Evolutionary conservation across 73 alveolate genomes (phyloP), one percentile per base, ranked within the genome.

Genomic region (Paramecium caudatum): DNA sequence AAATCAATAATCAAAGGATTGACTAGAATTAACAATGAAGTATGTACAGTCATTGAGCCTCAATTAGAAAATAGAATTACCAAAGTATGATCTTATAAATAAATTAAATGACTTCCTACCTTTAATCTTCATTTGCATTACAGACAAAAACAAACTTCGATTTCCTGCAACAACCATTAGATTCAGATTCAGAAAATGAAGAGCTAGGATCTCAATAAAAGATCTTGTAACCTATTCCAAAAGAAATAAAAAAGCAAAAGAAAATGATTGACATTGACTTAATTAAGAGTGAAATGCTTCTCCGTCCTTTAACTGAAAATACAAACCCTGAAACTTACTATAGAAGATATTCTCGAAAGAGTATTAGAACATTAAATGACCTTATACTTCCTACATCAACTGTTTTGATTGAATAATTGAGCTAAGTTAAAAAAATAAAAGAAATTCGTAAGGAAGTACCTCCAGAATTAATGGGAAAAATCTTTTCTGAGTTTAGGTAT

Each of bases 401-500:
- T 2, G 32, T 74, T 21, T 74, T 74, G 30, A 74, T 74, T 39
- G 88, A 74, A 43, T 74, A 74, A 45, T 74, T 74, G 55, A 45
- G 65, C 21, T 74, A 74, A 16, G 21, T 74, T 6, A 74, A 43
- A 23, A 37, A 19, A 30, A 74, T 74, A n/a, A 74, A 74, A 25
- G 45, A 37, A 10, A 36, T 74, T 8, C 36, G 47, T 17, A 37
- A 74, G n/a, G 88, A 74, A 16, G 88, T 74, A 13, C 88, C 88
- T 19, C 88, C 88, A 10, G 88, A 74, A 13, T 39, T 41, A 21
- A 21, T 74, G 15, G 45, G 47, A 39, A 45, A 47, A 36, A 27
- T 74, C 7, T 74, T 41, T 21, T 74, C 88, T 16, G 88, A 74
- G 32, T 74, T 74, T 19, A 74, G 88, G 88, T 74, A 74, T 17